A percentile compares a stretch with the other conserved stretches of the same genome.
phyloP scores from a whole-genome alignment of 495 filamentous ascomycete genomes.

The Niebla homalea region DNA sequence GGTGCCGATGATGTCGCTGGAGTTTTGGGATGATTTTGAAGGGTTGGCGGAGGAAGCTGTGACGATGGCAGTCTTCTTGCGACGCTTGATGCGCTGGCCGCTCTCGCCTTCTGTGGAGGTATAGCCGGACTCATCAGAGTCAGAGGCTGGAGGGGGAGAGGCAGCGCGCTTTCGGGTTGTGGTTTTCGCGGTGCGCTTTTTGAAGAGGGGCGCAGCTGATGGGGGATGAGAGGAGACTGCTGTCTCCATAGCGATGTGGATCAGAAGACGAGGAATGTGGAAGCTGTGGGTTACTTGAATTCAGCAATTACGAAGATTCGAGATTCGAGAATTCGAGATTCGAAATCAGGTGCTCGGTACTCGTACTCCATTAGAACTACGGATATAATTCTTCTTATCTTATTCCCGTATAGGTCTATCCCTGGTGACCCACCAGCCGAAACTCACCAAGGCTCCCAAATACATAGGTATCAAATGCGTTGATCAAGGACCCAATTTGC shows the following conservation, averaged over 20 bases:
- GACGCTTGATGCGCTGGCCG: constrained; percentile 62
- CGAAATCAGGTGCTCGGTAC: background rate
- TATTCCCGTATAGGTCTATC: too few relatives aligned
- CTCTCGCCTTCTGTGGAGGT: constrained; percentile 66
- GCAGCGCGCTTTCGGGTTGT: constrained; percentile 72
- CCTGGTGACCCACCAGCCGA: too few relatives aligned
- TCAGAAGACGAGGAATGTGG: too few relatives aligned
- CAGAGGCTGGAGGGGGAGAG: constrained; percentile 57
- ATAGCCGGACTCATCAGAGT: constrained; percentile 47
- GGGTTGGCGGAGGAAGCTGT: constrained; percentile 39
- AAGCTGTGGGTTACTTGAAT: too few relatives aligned
- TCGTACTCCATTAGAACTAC: too few relatives aligned
- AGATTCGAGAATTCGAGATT: too few relatives aligned
- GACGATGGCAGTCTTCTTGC: constrained; percentile 52
- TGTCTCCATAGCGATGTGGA: too few relatives aligned
- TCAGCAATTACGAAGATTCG: too few relatives aligned
- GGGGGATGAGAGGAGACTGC: too few relatives aligned
- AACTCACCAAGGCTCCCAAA: too few relatives aligned
- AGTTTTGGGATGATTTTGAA: constrained; percentile 15
- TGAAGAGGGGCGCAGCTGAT: constrained; percentile 48
- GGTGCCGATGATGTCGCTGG: constrained; percentile 30
- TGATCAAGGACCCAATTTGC: too few relatives aligned
- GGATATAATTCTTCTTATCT: background rate
- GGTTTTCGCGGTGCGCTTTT: constrained; percentile 72
- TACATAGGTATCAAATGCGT: too few relatives aligned